Conservation (phyloP, 2,329 filamentous ascomycete genomes). For the Coniochaeta sp. region DNA sequence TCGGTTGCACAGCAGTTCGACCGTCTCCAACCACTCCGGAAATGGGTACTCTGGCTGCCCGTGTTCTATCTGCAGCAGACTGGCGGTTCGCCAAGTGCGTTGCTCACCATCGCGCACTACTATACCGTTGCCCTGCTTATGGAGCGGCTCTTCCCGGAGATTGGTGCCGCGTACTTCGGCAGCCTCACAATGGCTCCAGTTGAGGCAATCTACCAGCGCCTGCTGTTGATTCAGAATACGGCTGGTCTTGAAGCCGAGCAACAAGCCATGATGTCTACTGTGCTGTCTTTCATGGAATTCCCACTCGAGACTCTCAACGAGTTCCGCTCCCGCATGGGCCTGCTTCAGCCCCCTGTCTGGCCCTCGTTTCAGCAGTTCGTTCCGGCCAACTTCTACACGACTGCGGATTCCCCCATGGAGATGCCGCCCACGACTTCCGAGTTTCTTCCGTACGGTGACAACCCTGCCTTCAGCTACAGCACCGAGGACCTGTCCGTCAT, state of each 20-base stretch:
- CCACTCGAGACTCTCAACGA: constrained; percentile 61
- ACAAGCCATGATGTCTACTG: neutral
- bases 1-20: constrained; percentile 81
- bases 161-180: constrained; percentile 82
- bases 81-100: constrained; percentile 65
- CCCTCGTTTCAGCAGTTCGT: constrained; percentile 53
- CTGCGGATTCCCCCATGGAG: constrained; percentile 23
- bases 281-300: constrained; percentile 63
- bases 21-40: constrained; percentile 77
- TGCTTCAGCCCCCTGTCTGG: constrained; percentile 51
- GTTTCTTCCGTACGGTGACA: constrained; percentile 45
- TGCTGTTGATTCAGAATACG: constrained; percentile 22
- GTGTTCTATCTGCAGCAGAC: constrained; percentile 74
- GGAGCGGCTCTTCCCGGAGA: constrained; percentile 85
- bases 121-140: constrained; percentile 83
- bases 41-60: constrained; percentile 95
- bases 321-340: constrained; percentile 64
- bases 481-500: constrained; percentile 45
- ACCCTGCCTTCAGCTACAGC: constrained; percentile 56
- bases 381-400: constrained; percentile 42
- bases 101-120: constrained; percentile 83
- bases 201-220: constrained; percentile 71
- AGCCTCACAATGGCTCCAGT: constrained; percentile 73
- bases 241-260: constrained; percentile 34
- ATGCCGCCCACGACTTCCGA: constrained; percentile 30